Conservation (phyloP, 2,329 filamentous ascomycete species). For the Colletotrichum abscissum region DNA sequence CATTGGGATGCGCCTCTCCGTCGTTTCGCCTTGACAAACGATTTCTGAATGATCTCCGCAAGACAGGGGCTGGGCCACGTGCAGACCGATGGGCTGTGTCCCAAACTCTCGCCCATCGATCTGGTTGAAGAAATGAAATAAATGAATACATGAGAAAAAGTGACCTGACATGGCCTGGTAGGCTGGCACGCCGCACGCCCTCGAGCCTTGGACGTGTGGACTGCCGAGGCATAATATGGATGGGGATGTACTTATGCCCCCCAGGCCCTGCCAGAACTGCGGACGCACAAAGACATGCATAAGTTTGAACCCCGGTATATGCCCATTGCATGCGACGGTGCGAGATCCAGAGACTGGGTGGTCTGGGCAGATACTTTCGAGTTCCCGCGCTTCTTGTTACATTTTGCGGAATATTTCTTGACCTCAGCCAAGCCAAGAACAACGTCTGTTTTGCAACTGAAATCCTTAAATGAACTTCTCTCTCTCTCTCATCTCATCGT, state of each 20-base stretch:
- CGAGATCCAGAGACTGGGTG: not conserved
- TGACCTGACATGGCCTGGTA: not conserved
- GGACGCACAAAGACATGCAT: conserved; percentile 16
- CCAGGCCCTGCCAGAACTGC: not conserved
- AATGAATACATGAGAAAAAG: not conserved
- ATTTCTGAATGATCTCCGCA: not conserved
- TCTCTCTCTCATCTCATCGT: not conserved
- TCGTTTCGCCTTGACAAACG: conserved; percentile 26
- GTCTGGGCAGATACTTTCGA: not conserved
- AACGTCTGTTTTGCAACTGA: not conserved
- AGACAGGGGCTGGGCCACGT: conserved; percentile 18
- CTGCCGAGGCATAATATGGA: conserved; percentile 9
- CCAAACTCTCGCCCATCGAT: not conserved
- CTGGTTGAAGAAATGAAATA: not conserved
- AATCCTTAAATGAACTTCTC: not conserved
- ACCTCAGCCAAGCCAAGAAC: not conserved
- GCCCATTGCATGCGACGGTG: not conserved
- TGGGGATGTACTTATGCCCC: not conserved
- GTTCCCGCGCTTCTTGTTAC: not conserved
- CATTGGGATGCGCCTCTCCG: not conserved
- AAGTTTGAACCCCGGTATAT: not conserved
- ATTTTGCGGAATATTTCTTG: not conserved
- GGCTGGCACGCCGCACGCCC: too few relatives aligned
- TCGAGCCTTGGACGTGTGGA: not conserved
- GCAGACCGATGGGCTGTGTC: not conserved